Conservation (phyloP, 495 filamentous ascomycete species). For the Xylaria cubensis region DNA sequence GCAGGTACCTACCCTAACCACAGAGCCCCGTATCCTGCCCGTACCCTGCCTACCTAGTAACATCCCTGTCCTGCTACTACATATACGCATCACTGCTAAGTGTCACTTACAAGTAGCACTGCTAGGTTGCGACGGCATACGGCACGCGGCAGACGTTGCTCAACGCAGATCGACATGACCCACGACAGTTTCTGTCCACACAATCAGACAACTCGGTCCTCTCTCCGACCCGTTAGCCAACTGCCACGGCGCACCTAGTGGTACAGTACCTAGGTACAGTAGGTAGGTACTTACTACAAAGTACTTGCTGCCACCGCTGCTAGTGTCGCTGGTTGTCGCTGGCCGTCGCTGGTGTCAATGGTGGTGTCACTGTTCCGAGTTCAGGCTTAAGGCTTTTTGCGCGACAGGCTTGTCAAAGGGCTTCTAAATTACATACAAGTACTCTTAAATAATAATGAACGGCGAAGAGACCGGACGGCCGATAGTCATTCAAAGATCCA, state of each 20-base stretch:
- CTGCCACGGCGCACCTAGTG: not conserved
- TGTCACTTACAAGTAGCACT: no score
- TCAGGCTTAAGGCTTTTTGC: not conserved
- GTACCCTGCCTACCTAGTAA: conserved; percentile 7
- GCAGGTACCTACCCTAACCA: not conserved
- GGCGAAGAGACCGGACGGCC: not conserved
- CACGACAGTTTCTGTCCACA: conserved; percentile 26
- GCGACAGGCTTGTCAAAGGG: conserved; percentile 6
- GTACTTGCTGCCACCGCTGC: not conserved
- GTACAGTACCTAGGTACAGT: no score
- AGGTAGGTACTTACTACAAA: no score
- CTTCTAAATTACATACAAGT: no score
- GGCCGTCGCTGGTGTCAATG: no score
- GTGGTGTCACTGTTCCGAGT: conserved; percentile 8
- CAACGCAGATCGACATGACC: conserved; percentile 28
- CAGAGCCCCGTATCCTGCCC: not conserved
- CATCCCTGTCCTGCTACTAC: not conserved
- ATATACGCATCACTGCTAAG: not conserved
- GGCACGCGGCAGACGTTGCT: conserved; percentile 28
- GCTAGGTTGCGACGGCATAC: conserved; percentile 15
- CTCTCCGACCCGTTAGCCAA: conserved; percentile 9
- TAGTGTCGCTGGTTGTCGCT: not conserved
- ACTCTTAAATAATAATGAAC: not conserved
- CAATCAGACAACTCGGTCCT: conserved; percentile 21
- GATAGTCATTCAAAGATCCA: not conserved